These are phyloP conservation scores for Zalerion maritima DNA, from an alignment of 495 filamentous ascomycete species.

Conservation along the genomic window DNA sequence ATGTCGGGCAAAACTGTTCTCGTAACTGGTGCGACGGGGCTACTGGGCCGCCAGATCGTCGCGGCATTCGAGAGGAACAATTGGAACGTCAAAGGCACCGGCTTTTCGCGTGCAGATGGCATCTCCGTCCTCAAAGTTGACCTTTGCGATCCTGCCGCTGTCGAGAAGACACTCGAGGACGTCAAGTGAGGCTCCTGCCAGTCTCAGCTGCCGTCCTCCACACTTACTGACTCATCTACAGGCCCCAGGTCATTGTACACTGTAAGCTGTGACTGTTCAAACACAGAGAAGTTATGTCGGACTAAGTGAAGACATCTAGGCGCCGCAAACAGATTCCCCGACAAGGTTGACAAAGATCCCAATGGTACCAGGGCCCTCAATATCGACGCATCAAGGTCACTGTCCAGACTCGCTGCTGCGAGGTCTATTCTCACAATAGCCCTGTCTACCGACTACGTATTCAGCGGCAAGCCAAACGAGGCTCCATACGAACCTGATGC, in stretches of 20 bases:
- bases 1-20: conserved; percentile 42
- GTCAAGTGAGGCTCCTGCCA: conserved; percentile 35
- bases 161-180: conserved; percentile 47
- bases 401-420: conserved; percentile 50
- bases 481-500: conserved; percentile 66
- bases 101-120: conserved; percentile 54
- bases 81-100: conserved; percentile 76
- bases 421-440: conserved; percentile 65
- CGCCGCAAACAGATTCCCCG: conserved; percentile 83
- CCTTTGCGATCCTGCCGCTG: conserved; percentile 42
- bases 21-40: conserved; percentile 73
- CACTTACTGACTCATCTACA: conserved; percentile 17
- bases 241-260: conserved; percentile 72
- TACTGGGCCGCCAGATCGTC: conserved; percentile 69
- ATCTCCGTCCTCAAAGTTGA: conserved; percentile 64
- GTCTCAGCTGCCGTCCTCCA: conserved; percentile 3
- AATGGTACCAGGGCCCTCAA: conserved; percentile 62
- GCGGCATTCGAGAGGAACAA: conserved; percentile 53
- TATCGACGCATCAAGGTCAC: conserved; percentile 47
- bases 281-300: conserved; percentile 1
- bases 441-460: conserved; percentile 94
- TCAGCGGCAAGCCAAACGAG: conserved; percentile 65
- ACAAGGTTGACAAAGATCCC: conserved; percentile 68
- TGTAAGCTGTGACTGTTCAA: conserved; percentile 35
- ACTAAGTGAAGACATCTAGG: conserved; percentile 27